A percentile compares a stretch with the other conserved stretches of the same genome.
Evolutionary conservation across 2,329 filamentous ascomycete genomes (phyloP).

Genomic region (Xylaria hypoxylon): DNA sequence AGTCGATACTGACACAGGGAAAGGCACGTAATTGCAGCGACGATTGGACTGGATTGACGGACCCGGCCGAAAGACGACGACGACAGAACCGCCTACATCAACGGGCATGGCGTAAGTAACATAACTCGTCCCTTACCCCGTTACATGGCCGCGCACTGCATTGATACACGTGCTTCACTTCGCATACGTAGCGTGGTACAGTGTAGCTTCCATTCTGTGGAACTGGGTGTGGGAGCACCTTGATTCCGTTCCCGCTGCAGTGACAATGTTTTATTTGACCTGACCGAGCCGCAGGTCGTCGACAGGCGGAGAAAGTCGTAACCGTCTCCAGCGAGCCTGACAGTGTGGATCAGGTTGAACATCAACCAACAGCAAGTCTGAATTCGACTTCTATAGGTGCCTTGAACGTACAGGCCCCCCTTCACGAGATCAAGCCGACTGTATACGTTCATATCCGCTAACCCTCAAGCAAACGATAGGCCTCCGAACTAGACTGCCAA

Average conservation of each 20-base stretch:
- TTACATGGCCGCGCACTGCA: background rate
- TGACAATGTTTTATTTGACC: background rate
- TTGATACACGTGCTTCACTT: slow-evolving; percentile 2
- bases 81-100: slow-evolving; percentile 54
- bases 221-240: background rate
- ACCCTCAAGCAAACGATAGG: slow-evolving; percentile 4
- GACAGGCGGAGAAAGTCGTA: slow-evolving; percentile 26
- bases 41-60: slow-evolving; percentile 52
- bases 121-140: background rate
- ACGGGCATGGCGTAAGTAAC: slow-evolving; percentile 51
- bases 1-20: background rate
- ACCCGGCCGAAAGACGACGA: slow-evolving; percentile 50
- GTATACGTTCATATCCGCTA: background rate
- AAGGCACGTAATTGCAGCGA: slow-evolving; percentile 48
- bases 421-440: background rate
- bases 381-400: background rate
- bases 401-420: slow-evolving; percentile 18
- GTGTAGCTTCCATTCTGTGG: background rate
- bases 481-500: slow-evolving; percentile 6
- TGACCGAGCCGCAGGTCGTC: slow-evolving; percentile 28
- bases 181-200: background rate
- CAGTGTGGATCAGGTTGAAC: background rate
- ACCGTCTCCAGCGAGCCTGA: background rate
- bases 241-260: background rate
- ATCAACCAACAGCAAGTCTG: background rate